Base-by-base conservation (phyloP, 202 grass and related monocot genomes). In the Elaeis oleifera region DNA sequence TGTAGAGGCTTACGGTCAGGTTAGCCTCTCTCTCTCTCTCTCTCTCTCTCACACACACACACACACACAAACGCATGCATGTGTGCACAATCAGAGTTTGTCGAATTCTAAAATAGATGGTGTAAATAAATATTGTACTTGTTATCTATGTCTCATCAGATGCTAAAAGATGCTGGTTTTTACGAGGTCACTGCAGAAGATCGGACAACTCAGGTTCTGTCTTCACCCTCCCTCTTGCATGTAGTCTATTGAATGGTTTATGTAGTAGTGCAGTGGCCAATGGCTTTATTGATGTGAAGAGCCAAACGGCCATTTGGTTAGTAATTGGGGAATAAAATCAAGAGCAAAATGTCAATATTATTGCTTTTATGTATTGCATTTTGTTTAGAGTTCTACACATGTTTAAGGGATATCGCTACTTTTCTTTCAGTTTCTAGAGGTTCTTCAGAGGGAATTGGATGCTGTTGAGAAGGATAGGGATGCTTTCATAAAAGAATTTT, bases 381-480 rank as follows among this genome's bases (percentile, higher is more conserved):
- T 36, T 9, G 32, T 36, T 36, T 11, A 9, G 32, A 36, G 32
- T 36, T 36, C 31, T 11, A 36, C 9, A 2, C 6, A 36, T 36
- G 32, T 36, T 36, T 9, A 36, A 36, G 8, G 32, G 32, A 36
- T 9, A 2, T 3, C 18, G 31, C 75, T 51, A 49, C 53, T n/a
- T 28, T 28, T 11, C 11, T 70, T 68, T 63, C 63, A 95, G 89
- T 95, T 95, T 77, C 56, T 89, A 16, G 11, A 54, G 39, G 70
- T 95, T 49, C 59, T 95, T 24, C 79, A 80, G 23, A 83, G 58
- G 67, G 89, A 95, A 74, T 51, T 95, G 31, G 76, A 64, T 66
- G 77, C 59, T 23, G 75, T 88, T 24, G 88, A 92, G 71, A 89
- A 89, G 85, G 72, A 80, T 50, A 99, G 89, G 56, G 94, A 94